These are phyloP conservation scores for Prunus padus DNA, from an alignment of 306 rosid species.

Conservation along the genomic window DNA sequence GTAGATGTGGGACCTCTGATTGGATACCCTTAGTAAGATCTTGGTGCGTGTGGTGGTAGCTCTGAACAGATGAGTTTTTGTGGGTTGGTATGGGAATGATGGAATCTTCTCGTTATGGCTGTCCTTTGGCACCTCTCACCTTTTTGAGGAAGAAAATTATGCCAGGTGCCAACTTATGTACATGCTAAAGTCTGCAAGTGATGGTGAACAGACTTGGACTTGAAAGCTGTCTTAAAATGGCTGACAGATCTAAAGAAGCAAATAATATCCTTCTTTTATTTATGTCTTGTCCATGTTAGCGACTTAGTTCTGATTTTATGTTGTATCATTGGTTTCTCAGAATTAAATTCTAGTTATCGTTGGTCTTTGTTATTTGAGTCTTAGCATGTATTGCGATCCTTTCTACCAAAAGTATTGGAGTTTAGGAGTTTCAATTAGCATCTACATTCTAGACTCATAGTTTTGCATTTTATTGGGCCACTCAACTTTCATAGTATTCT, in stretches of 20 bases:
- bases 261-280: neutral
- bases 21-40: constrained; percentile 54
- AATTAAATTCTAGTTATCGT: constrained; percentile 11
- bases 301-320: constrained; percentile 17
- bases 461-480: constrained; percentile 1
- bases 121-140: constrained; percentile 43
- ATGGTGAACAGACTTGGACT: constrained; percentile 30
- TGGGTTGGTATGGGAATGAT: constrained; percentile 49
- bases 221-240: neutral
- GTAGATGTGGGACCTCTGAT: constrained; percentile 75
- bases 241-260: constrained; percentile 7
- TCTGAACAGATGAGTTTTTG: constrained; percentile 57
- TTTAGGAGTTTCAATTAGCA: constrained; percentile 31
- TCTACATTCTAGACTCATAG: neutral
- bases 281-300: constrained; percentile 7
- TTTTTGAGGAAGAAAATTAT: constrained; percentile 31
- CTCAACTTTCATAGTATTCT: constrained; percentile 1
- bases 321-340: constrained; percentile 32
- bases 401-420: constrained; percentile 29
- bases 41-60: constrained; percentile 37
- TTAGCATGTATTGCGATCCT: constrained; percentile 10
- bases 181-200: constrained; percentile 35
- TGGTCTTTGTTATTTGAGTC: constrained; percentile 25
- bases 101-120: constrained; percentile 58
- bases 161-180: constrained; percentile 31